phyloP scores from a whole-genome alignment of 2,329 filamentous ascomycete genomes.

The Fusarium sulawesiense region DNA sequence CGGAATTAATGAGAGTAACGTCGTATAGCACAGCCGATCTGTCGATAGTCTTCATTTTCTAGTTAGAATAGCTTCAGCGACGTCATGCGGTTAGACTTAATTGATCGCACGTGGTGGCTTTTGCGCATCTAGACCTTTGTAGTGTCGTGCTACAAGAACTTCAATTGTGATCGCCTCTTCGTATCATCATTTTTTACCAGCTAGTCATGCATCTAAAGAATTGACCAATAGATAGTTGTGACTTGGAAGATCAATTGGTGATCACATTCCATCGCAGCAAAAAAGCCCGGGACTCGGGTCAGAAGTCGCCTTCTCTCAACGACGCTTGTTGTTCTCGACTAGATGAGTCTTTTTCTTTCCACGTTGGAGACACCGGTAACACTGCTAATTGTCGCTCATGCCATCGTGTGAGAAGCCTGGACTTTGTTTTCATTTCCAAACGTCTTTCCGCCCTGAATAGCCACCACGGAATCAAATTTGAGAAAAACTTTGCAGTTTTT shows the following conservation, averaged over 20 bases:
- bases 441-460: neutral
- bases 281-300: neutral
- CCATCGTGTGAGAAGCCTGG: too few relatives aligned
- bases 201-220: neutral
- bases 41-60: neutral
- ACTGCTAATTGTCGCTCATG: too few relatives aligned
- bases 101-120: neutral
- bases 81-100: neutral
- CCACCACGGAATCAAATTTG: fast-evolving
- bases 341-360: neutral
- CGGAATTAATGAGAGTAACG: neutral
- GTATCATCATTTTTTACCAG: too few relatives aligned
- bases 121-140: neutral
- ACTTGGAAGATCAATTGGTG: neutral
- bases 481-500: neutral
- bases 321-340: neutral
- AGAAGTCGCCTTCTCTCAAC: neutral
- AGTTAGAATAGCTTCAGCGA: neutral
- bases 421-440: fast-evolving
- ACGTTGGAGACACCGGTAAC: too few relatives aligned
- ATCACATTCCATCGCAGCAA: neutral
- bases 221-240: neutral
- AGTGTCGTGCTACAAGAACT: neutral
- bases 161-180: neutral
- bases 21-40: constrained; percentile 23